phyloP scores from a whole-genome alignment of 2,329 filamentous ascomycete species.

The Ceratocystis lukuohia region DNA sequence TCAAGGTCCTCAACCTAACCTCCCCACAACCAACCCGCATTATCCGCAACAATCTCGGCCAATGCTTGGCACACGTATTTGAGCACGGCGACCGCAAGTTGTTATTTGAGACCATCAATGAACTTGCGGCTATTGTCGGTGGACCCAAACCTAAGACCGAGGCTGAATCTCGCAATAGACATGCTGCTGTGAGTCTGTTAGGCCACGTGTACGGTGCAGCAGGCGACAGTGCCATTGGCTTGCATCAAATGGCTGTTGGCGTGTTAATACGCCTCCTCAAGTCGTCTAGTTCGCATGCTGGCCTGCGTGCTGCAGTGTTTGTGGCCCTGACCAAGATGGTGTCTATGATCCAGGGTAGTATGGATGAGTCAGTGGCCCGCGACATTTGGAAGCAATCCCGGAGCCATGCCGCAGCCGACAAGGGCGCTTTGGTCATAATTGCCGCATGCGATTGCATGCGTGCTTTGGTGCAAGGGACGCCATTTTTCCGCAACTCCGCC shows the following conservation, averaged over 20 bases:
- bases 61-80: slow-evolving; percentile 72
- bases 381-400: slow-evolving; percentile 90
- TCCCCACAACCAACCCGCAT: slow-evolving; percentile 76
- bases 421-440: slow-evolving; percentile 66
- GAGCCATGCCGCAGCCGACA: slow-evolving; percentile 63
- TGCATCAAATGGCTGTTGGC: slow-evolving; percentile 62
- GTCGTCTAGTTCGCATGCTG: slow-evolving; percentile 62
- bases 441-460: slow-evolving; percentile 69
- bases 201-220: slow-evolving; percentile 85
- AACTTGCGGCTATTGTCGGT: slow-evolving; percentile 60
- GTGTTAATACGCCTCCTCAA: slow-evolving; percentile 70
- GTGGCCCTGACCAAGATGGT: slow-evolving; percentile 62
- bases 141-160: slow-evolving; percentile 62
- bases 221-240: slow-evolving; percentile 78
- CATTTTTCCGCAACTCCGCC: slow-evolving; percentile 72
- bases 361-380: slow-evolving; percentile 74
- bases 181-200: slow-evolving; percentile 75
- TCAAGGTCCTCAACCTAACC: slow-evolving; percentile 76
- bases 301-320: slow-evolving; percentile 67
- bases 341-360: slow-evolving; percentile 57
- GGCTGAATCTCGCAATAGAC: slow-evolving; percentile 63
- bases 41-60: slow-evolving; percentile 76
- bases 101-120: slow-evolving; percentile 88
- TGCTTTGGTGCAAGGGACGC: slow-evolving; percentile 55
- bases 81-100: slow-evolving; percentile 77